Percentiles rank a stretch among this genome's conserved stretches.
These are phyloP conservation scores for Castanospermum australe DNA, from an alignment of 306 rosid genomes.

Conservation along the genomic window DNA sequence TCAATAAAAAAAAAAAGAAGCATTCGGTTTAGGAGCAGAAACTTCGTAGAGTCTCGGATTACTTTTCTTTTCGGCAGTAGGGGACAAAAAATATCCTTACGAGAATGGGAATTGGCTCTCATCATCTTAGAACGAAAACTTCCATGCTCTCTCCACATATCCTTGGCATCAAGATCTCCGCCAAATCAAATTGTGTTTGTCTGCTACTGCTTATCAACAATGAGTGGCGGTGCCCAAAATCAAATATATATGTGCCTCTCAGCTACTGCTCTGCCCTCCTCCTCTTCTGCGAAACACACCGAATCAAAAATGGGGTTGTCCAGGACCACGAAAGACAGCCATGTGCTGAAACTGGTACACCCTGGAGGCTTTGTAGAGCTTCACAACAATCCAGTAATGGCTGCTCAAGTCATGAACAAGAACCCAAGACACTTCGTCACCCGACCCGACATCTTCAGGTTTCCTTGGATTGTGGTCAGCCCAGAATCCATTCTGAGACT, in stretches of 20 bases:
- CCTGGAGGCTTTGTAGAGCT: slow-evolving; percentile 21
- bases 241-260: not conserved
- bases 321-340: not conserved
- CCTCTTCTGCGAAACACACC: not conserved
- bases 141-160: too few species aligned
- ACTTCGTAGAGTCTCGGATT: too few species aligned
- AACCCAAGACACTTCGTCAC: slow-evolving; percentile 21
- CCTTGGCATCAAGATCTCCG: not conserved
- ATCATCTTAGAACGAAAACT: not conserved
- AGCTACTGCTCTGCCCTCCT: not conserved
- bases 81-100: too few species aligned
- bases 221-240: too few species aligned
- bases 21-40: too few species aligned
- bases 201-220: not conserved
- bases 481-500: slow-evolving; percentile 21
- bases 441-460: slow-evolving; percentile 14
- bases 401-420: slow-evolving; percentile 13
- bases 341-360: slow-evolving; percentile 13
- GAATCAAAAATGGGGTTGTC: not conserved
- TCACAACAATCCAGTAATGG: slow-evolving; percentile 7
- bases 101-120: too few species aligned
- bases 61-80: too few species aligned
- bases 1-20: too few species aligned
- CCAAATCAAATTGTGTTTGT: not conserved
- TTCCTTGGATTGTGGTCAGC: slow-evolving; percentile 26